Evolutionary conservation across 805 yeast species (phyloP).

Genomic region (Ogataea kodamae): DNA sequence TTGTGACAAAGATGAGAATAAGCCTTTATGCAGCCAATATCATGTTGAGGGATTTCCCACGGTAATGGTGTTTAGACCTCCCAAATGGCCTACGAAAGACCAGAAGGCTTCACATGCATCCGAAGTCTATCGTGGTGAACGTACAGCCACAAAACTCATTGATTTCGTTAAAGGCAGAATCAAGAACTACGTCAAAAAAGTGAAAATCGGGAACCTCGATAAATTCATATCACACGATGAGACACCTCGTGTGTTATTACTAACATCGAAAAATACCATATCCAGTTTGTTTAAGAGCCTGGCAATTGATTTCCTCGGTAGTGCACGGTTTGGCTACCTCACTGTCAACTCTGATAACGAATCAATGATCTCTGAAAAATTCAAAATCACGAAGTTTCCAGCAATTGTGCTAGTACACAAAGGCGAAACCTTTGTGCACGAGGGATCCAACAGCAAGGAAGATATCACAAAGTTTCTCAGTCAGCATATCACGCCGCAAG

Average conservation of each 20-base stretch:
- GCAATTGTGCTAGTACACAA: constrained; percentile 23
- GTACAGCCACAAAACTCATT: constrained; percentile 52
- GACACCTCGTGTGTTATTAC: constrained; percentile 43
- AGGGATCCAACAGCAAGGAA: constrained; percentile 33
- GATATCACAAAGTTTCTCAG: constrained; percentile 32
- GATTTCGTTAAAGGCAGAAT: constrained; percentile 54
- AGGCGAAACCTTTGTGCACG: constrained; percentile 22
- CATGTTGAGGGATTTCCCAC: constrained; percentile 82
- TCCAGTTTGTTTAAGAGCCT: constrained; percentile 60
- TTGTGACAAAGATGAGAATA: constrained; percentile 71
- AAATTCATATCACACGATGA: constrained; percentile 24
- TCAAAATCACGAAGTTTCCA: constrained; percentile 20
- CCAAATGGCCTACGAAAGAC: constrained; percentile 42
- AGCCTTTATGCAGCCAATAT: constrained; percentile 63
- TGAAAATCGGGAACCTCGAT: constrained; percentile 35
- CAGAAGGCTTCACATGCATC: constrained; percentile 40
- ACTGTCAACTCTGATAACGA: constrained; percentile 30
- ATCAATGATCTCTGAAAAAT: constrained; percentile 4
- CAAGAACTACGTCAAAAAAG: constrained; percentile 60
- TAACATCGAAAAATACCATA: constrained; percentile 47
- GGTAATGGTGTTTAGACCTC: constrained; percentile 76
- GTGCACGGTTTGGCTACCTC: constrained; percentile 45
- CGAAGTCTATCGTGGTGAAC: constrained; percentile 60
- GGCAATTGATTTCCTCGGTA: constrained; percentile 64
- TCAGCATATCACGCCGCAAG: constrained; percentile 31